Base-by-base conservation (phyloP, 257 asterid species). In the Primulina eburnea region DNA sequence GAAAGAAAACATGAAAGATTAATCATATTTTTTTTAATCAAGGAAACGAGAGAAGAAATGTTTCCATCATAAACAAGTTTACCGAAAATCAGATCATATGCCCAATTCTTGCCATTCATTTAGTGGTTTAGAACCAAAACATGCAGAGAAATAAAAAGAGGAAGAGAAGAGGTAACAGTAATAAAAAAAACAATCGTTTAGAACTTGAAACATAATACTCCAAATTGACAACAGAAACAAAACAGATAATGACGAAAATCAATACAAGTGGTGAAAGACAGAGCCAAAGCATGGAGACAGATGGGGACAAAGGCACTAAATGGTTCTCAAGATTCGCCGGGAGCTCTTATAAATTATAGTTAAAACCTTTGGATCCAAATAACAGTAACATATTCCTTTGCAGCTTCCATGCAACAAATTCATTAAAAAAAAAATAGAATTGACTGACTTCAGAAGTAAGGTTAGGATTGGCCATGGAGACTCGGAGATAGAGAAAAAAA, bases 1-100 rank as follows among this genome's bases (percentile, higher is more conserved):
- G 59, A 72, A 63, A 68, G 47, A 68, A 20, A 16, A 60, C 47
- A 70, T 10, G 72, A 71, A 70, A 60, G 35, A 47, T 28, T 24
- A 24, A 24, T 24, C 37, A 60, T 53, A 16, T 33, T 9, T 59
- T 56, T 66, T n/a, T 43, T 43, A 61, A 50, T 29, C 16, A 62
- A 58, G 14, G 17, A 28, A 14, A 2, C 0, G 2, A 14, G 4
- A 14, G 28, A 71, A n/a, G 26, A 34, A 20, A 43, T 38, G 64
- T 40, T 58, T n/a, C 67, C 67, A 63, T 34, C 17, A 30, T 61
- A 16, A 10, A 61, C 59, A n/a, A 24, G 34, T 11, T 43, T 3
- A 47, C 55, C 6, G 14, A 26, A 26, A 18, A 57, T 5, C 6
- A 18, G 18, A 4, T 3, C 55, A 12, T 12, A 47, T 0, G 17